Conservation (phyloP, 768 basidiomycete species). For the Rhodocollybia butyracea region DNA sequence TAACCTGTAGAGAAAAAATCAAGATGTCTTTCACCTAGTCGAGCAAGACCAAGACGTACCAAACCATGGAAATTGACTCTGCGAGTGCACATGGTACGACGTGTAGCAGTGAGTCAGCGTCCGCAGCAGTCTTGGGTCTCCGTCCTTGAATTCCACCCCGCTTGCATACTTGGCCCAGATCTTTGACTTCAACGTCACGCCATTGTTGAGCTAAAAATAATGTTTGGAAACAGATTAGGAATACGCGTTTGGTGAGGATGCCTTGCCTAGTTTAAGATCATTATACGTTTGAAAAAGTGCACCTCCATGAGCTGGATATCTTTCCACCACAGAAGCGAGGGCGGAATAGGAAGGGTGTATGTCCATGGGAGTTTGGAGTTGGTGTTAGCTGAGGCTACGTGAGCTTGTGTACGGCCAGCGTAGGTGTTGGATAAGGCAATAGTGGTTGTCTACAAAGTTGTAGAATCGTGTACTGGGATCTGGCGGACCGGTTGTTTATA, state of each 20-base stretch:
- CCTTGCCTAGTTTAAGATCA: constrained; percentile 60
- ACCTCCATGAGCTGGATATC: constrained; percentile 61
- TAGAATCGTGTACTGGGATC: too few relatives aligned
- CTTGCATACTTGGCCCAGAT: constrained; percentile 45
- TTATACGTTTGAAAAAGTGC: constrained; percentile 75
- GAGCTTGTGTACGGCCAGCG: too few relatives aligned
- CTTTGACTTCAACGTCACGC: constrained; percentile 59
- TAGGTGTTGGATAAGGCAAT: too few relatives aligned
- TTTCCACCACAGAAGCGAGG: constrained; percentile 32
- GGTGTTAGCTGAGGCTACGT: too few relatives aligned
- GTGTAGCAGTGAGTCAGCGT: constrained; percentile 36
- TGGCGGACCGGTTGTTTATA: too few relatives aligned
- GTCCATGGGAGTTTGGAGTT: too few relatives aligned
- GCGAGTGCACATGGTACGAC: constrained; percentile 69
- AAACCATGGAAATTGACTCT: constrained; percentile 61
- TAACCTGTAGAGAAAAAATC: constrained; percentile 40
- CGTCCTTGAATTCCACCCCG: constrained; percentile 60
- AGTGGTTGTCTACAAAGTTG: too few relatives aligned
- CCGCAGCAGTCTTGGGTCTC: constrained; percentile 46
- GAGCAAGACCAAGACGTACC: constrained; percentile 34
- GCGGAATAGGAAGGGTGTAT: constrained; percentile 4
- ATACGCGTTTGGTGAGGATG: not conserved
- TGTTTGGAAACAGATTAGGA: not conserved
- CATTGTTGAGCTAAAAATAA: constrained; percentile 62
- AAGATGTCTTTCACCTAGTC: not conserved